A percentile compares a stretch with the other conserved stretches of the same genome.
Conservation (phyloP, 1,284 basidiomycete species). For the Trichosporon asahii region DNA sequence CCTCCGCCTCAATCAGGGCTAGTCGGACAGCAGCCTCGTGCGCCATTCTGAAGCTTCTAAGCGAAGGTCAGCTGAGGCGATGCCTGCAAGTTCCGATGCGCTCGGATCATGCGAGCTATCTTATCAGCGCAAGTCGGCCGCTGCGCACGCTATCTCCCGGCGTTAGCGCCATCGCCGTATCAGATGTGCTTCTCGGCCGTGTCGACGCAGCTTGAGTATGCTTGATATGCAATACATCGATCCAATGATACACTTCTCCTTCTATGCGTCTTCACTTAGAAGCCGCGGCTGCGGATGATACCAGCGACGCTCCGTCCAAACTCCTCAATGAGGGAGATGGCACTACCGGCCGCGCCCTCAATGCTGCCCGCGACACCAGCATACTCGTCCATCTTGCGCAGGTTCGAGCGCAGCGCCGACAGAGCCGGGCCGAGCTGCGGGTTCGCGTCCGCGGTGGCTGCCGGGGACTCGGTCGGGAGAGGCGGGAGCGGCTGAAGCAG, state of each 20-base stretch:
- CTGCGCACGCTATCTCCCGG: too few species aligned
- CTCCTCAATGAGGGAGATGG: slow-evolving; percentile 36
- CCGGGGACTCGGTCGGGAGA: not conserved
- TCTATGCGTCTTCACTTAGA: slow-evolving; percentile 16
- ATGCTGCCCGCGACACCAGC: slow-evolving; percentile 17
- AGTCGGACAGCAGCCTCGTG: too few species aligned
- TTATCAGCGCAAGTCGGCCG: too few species aligned
- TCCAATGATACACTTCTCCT: not conserved
- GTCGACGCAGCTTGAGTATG: too few species aligned
- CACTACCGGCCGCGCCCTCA: slow-evolving; percentile 32
- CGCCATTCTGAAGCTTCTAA: not conserved
- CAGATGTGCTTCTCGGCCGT: too few species aligned
- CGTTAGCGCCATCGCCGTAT: not conserved
- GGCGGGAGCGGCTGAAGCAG: slow-evolving; percentile 39
- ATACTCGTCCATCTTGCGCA: slow-evolving; percentile 28
- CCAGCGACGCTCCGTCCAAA: slow-evolving; percentile 33
- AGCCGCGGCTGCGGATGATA: slow-evolving; percentile 38
- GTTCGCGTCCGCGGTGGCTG: slow-evolving; percentile 19
- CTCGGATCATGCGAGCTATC: not conserved
- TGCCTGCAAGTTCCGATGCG: too few species aligned
- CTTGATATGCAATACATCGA: not conserved
- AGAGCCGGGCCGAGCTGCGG: slow-evolving; percentile 35
- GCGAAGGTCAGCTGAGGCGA: too few species aligned
- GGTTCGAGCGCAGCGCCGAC: slow-evolving; percentile 27
- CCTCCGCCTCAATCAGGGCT: too few species aligned